Evolutionary conservation across 2,329 filamentous ascomycete genomes (phyloP).

Genomic region (Xylaria sp.): DNA sequence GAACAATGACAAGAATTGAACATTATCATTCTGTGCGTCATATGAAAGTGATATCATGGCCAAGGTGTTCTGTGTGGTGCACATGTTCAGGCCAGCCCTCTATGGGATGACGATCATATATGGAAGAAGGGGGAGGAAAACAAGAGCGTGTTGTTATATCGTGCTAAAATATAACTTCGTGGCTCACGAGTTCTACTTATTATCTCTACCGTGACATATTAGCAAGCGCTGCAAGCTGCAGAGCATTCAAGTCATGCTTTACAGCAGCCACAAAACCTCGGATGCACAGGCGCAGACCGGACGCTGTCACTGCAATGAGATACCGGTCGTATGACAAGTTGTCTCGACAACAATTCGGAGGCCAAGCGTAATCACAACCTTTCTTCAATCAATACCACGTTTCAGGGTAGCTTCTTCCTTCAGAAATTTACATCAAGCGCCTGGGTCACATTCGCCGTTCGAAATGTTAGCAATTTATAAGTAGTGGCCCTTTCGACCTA

Average conservation of each 20-base stretch:
- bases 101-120: neutral
- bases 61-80: neutral
- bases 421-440: neutral
- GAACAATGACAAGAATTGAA: slow-evolving; percentile 21
- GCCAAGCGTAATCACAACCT: too few relatives aligned
- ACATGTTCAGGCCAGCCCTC: neutral
- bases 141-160: neutral
- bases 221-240: neutral
- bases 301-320: too few relatives aligned
- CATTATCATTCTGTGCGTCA: neutral
- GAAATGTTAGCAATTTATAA: neutral
- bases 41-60: neutral
- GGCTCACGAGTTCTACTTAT: neutral
- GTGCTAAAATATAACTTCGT: neutral
- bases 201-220: neutral
- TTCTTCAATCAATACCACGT: neutral
- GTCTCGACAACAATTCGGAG: too few relatives aligned
- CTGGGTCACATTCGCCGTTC: neutral
- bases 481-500: neutral
- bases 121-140: neutral
- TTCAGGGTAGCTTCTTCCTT: neutral
- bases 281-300: too few relatives aligned
- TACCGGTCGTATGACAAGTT: too few relatives aligned
- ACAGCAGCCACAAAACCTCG: too few relatives aligned
- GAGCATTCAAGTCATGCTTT: too few relatives aligned